Conservation (phyloP, 805 yeast genomes). For the Wickerhamomyces xylosicus region DNA sequence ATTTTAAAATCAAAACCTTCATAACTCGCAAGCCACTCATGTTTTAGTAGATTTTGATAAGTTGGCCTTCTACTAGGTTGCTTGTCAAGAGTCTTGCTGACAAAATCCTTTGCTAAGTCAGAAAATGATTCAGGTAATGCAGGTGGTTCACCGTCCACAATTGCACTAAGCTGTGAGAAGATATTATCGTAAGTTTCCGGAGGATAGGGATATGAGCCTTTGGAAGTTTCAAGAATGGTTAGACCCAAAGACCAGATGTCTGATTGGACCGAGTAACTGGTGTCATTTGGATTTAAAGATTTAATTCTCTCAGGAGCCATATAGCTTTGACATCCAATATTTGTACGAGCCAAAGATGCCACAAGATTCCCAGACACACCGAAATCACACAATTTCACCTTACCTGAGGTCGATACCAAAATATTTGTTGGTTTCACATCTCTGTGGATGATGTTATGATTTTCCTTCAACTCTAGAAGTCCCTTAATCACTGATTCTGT, state of each 20-base stretch:
- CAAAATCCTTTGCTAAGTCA: conserved; percentile 74
- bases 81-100: conserved; percentile 66
- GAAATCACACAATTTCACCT: conserved; percentile 86
- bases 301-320: conserved; percentile 98
- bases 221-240: conserved; percentile 77
- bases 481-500: conserved; percentile 77
- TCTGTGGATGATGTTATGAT: conserved; percentile 87
- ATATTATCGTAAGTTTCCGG: conserved; percentile 87
- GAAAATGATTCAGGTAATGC: conserved; percentile 57
- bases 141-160: conserved; percentile 96
- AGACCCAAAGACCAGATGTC: conserved; percentile 95
- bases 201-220: conserved; percentile 93
- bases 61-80: conserved; percentile 74
- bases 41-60: conserved; percentile 62
- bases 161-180: conserved; percentile 88
- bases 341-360: conserved; percentile 89
- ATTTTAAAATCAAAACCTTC: conserved; percentile 28
- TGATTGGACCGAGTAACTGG: conserved; percentile 83
- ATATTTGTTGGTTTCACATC: conserved; percentile 97
- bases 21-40: conserved; percentile 70
- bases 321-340: conserved; percentile 94
- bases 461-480: conserved; percentile 73
- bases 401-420: conserved; percentile 72
- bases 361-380: conserved; percentile 95
- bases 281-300: conserved; percentile 60